Evolutionary conservation across 2,329 filamentous ascomycete species (phyloP).

Genomic region (Aspergillus pseudoglaucus): DNA sequence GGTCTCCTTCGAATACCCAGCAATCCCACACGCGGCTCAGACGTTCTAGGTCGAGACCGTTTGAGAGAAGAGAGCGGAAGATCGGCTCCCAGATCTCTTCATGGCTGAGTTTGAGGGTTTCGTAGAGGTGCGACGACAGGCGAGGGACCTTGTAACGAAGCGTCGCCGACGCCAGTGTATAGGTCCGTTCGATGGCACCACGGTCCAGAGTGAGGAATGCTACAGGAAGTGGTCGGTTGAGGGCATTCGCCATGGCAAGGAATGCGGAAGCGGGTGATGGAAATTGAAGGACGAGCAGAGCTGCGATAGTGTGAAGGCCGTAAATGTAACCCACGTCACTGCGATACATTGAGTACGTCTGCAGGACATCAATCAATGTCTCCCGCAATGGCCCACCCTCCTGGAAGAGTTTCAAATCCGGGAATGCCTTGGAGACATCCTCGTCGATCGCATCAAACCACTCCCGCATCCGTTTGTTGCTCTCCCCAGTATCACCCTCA

Average conservation of each 20-base stretch:
- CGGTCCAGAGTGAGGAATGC: slow-evolving; percentile 55
- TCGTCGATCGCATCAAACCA: slow-evolving; percentile 50
- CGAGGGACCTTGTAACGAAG: slow-evolving; percentile 53
- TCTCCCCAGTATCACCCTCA: slow-evolving; percentile 36
- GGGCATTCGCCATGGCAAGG: slow-evolving; percentile 53
- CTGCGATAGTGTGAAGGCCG: slow-evolving; percentile 55
- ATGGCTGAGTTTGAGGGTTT: slow-evolving; percentile 33
- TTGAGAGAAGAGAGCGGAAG: slow-evolving; percentile 48
- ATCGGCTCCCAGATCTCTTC: slow-evolving; percentile 48
- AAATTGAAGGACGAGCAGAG: slow-evolving; percentile 53
- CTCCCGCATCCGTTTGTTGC: slow-evolving; percentile 40
- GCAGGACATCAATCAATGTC: slow-evolving; percentile 52
- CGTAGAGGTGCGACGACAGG: slow-evolving; percentile 47
- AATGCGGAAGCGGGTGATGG: slow-evolving; percentile 49
- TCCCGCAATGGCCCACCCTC: slow-evolving; percentile 49
- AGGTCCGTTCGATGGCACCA: slow-evolving; percentile 50
- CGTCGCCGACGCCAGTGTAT: slow-evolving; percentile 50
- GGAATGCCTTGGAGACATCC: slow-evolving; percentile 51
- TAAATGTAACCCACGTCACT: slow-evolving; percentile 56
- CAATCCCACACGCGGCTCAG: slow-evolving; percentile 56
- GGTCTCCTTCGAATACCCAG: slow-evolving; percentile 56
- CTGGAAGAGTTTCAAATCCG: slow-evolving; percentile 54
- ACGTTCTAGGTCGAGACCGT: slow-evolving; percentile 47
- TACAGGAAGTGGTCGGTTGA: slow-evolving; percentile 56
- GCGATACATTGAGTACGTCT: slow-evolving; percentile 59